These are phyloP conservation scores for Albugo laibachii DNA, from an alignment of 352 stramenopile species.

Conservation along the genomic window DNA sequence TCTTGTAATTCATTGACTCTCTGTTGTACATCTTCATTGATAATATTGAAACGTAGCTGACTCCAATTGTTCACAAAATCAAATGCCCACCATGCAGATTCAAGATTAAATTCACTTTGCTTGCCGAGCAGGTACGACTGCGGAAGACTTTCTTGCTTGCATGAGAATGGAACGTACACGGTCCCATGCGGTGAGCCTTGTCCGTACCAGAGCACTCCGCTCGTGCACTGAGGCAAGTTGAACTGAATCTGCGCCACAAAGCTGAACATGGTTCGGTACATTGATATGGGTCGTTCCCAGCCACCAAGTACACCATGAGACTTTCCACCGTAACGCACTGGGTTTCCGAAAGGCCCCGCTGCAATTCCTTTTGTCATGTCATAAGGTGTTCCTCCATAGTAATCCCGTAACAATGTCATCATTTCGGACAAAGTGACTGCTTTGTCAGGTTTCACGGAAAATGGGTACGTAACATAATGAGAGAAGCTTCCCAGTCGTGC, in stretches of 20 bases:
- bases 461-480: conserved; percentile 67
- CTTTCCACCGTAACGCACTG: conserved; percentile 60
- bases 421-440: conserved; percentile 41
- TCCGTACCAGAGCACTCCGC: conserved; percentile 7
- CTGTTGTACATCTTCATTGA: conserved; percentile 4
- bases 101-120: conserved; percentile 4
- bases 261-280: conserved; percentile 77
- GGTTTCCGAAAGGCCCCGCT: conserved; percentile 79
- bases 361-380: conserved; percentile 71
- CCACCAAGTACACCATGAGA: conserved; percentile 32
- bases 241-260: conserved; percentile 48
- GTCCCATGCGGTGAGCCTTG: conserved; percentile 3
- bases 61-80: conserved; percentile 14
- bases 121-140: conserved; percentile 3
- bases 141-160: conserved; percentile 3
- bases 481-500: conserved; percentile 36
- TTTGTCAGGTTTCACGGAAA: conserved; percentile 66
- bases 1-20: conserved; percentile 1
- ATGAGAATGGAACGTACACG: conserved; percentile 6
- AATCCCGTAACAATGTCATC: conserved; percentile 71
- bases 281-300: conserved; percentile 81
- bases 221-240: conserved; percentile 1
- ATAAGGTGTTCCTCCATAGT: conserved; percentile 83
- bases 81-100: conserved; percentile 16
- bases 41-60: conserved; percentile 11